Conservation (phyloP, 2,329 filamentous ascomycete species). For the Monilinia vaccinii-corymbosi region DNA sequence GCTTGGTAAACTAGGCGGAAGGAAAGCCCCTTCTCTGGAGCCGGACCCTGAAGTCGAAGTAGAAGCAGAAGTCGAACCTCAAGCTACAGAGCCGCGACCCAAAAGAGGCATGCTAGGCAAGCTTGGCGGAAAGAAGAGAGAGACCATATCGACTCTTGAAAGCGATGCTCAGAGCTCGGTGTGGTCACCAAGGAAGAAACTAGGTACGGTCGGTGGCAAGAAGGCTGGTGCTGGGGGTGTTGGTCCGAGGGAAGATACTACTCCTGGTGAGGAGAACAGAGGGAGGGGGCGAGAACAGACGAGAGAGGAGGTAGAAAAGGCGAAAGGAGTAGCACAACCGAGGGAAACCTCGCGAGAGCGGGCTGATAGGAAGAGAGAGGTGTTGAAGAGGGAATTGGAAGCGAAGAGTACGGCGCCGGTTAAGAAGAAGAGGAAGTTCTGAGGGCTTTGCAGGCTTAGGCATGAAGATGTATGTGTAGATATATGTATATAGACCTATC, state of each 20-base stretch:
- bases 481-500: neutral
- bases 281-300: constrained; percentile 14
- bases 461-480: neutral
- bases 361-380: constrained; percentile 25
- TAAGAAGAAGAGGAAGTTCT: constrained; percentile 31
- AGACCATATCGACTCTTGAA: constrained; percentile 6
- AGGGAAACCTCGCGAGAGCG: constrained; percentile 27
- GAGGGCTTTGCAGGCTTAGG: constrained; percentile 1
- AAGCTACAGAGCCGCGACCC: constrained; percentile 1
- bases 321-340: constrained; percentile 8
- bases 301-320: constrained; percentile 11
- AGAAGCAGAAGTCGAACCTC: neutral
- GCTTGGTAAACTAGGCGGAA: constrained; percentile 18
- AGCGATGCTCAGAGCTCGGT: constrained; percentile 10
- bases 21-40: constrained; percentile 12
- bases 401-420: constrained; percentile 26
- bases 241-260: neutral
- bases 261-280: neutral
- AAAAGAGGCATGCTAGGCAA: constrained; percentile 20
- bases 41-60: constrained; percentile 7
- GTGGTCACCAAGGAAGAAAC: constrained; percentile 18
- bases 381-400: constrained; percentile 27
- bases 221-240: neutral
- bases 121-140: constrained; percentile 24
- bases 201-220: constrained; percentile 19